Evolutionary conservation across 768 basidiomycete genomes (phyloP), one percentile per base, ranked within the genome.

Genomic region (Phaeotremella fagi): DNA sequence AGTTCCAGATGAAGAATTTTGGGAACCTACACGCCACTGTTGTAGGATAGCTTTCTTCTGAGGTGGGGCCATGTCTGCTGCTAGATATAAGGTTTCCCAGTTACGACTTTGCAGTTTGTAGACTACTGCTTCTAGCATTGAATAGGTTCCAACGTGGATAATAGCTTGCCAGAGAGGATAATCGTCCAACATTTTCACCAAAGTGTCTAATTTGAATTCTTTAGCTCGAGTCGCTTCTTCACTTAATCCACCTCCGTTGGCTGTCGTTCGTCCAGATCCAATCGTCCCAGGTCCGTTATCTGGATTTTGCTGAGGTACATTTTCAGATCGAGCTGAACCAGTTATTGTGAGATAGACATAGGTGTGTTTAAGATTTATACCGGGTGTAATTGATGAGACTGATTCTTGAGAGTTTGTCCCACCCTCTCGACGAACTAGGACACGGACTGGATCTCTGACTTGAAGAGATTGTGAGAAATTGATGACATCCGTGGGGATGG

Each of bases 321-420:
- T 57, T 50, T 85, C 83, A 11, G 72, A 64, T 18, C 87, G 85
- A 12, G 90, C 63, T 1, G 71, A 70, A 3, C 70, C 88, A 1
- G 90, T 92, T 73, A 97, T 90, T 1, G 94, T 89, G 24, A 97
- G 81, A 71, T 95, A 99, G 33, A 98, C 81, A 76, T 98, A 99
- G 75, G 88, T 97, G 68, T 98, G 94, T 50, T 92, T 86, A 28
- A 98, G 78, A 20, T 71, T 67, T 23, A 70, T 67, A 26, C 68
- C 63, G 14, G 62, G 69, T 23, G 66, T 67, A 23, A 66, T 60
- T 24, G 71, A 70, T 7, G 64, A 63, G 1, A 72, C 65, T 14
- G 71, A 68, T 50, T 75, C 70, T 48, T 67, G 63, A 0, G 63
- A 60, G 45, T 71, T 72, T 35, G 59, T 61, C 15, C 71, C 70